These are phyloP conservation scores for Nephelium lappaceum DNA, from an alignment of 345 rosid species.

Conservation along the genomic window DNA sequence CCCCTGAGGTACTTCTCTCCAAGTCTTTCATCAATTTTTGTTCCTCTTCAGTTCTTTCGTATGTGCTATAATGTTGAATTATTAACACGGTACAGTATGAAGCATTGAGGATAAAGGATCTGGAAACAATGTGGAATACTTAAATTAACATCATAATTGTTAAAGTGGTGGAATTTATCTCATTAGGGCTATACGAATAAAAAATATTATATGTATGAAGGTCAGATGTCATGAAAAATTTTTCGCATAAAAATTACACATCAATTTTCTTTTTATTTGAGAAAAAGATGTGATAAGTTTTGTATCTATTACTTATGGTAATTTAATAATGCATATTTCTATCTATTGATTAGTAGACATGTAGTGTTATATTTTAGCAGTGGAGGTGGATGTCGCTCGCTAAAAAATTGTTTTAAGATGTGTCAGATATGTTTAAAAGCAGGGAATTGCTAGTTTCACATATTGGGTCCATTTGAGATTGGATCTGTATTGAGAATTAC, in stretches of 20 bases:
- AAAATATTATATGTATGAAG: too few relatives aligned
- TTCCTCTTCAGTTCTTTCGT: constrained; percentile 3
- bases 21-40: constrained; percentile 8
- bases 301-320: not conserved
- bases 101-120: constrained; percentile 1
- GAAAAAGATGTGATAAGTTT: not conserved
- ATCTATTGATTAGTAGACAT: too few relatives aligned
- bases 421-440: not conserved
- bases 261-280: not conserved
- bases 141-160: not conserved
- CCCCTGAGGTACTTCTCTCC: constrained; percentile 79
- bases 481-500: not conserved
- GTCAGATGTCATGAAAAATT: not conserved
- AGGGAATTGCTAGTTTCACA: not conserved
- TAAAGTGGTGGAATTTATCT: not conserved
- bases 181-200: not conserved
- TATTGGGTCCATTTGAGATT: not conserved
- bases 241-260: not conserved
- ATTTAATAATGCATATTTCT: not conserved
- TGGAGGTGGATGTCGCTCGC: not conserved
- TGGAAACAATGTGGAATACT: not conserved
- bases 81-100: not conserved
- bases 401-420: not conserved
- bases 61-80: not conserved
- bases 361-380: not conserved